These are phyloP conservation scores for Helichrysum umbraculigerum DNA, from an alignment of 129 eudicot genomes.

Conservation along the genomic window DNA sequence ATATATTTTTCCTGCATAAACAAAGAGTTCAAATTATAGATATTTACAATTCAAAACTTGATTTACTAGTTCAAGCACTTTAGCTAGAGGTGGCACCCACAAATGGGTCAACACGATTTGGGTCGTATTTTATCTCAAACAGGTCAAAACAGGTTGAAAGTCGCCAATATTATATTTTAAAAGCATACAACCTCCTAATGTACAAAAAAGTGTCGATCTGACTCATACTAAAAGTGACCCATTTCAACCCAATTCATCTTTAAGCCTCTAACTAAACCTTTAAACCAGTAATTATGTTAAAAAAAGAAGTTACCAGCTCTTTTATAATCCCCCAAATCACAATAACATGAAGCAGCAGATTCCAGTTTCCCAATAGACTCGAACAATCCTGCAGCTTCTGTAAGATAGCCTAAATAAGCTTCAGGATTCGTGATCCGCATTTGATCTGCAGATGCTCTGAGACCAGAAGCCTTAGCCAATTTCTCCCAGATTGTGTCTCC, in stretches of 20 bases:
- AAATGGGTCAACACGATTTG: neutral
- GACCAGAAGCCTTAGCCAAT: conserved; percentile 64
- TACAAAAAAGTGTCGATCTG: neutral
- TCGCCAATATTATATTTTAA: neutral
- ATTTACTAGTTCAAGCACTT: neutral
- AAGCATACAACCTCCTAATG: neutral
- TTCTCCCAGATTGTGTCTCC: conserved; percentile 64
- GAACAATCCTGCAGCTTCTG: conserved; percentile 69
- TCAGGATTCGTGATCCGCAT: conserved; percentile 45
- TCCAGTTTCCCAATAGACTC: conserved; percentile 52
- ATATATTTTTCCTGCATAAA: neutral
- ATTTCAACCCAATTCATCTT: neutral
- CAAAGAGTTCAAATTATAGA: neutral
- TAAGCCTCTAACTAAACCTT: neutral
- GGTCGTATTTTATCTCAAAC: neutral
- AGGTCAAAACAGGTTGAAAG: neutral
- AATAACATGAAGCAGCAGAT: conserved; percentile 69
- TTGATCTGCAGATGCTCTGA: conserved; percentile 52
- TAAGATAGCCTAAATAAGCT: conserved; percentile 37
- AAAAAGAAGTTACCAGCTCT: conserved; percentile 51
- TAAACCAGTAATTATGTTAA: neutral
- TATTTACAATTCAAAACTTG: neutral
- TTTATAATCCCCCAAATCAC: conserved; percentile 63
- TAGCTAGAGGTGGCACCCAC: neutral
- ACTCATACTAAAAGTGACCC: neutral